A percentile compares a stretch with the other conserved stretches of the same genome.
These are phyloP conservation scores for Chytridium lagenaria DNA, from an alignment of 371 early-diverging fungal genomes.

Conservation along the genomic window DNA sequence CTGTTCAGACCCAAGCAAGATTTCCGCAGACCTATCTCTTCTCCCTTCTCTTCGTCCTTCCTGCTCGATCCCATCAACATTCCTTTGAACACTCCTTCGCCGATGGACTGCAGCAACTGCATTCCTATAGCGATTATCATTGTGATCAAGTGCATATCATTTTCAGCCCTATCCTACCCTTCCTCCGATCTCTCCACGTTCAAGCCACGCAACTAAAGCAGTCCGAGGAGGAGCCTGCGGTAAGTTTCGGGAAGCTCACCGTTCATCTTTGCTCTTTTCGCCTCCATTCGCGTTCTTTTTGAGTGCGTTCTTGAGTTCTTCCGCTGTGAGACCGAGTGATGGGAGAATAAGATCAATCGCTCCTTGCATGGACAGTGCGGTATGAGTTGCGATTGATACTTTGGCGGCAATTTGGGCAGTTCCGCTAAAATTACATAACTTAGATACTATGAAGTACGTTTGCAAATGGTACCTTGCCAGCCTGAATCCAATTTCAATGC, in stretches of 20 bases:
- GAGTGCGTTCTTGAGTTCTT: background rate
- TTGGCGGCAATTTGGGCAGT: constrained; percentile 1
- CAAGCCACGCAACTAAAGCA: background rate
- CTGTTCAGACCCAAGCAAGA: too few species aligned
- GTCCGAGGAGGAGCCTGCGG: background rate
- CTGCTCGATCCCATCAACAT: too few species aligned
- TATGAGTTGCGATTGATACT: background rate
- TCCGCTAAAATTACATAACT: background rate
- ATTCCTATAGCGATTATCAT: background rate
- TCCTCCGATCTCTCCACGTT: background rate
- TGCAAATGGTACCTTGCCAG: background rate
- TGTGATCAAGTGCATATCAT: too few species aligned
- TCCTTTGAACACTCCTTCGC: too few species aligned
- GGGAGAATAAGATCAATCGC: background rate
- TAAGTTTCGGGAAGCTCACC: background rate
- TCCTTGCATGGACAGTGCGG: background rate
- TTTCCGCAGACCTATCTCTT: too few species aligned
- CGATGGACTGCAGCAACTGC: background rate
- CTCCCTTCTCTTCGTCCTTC: too few species aligned
- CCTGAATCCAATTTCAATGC: background rate
- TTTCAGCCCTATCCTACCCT: background rate
- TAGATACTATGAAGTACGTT: background rate
- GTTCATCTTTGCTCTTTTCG: background rate
- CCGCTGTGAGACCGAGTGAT: background rate
- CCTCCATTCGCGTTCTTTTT: background rate